A percentile compares a stretch with the other conserved stretches of the same genome.
phyloP scores from a whole-genome alignment of 345 rosid species.

The Citrus inodora region DNA sequence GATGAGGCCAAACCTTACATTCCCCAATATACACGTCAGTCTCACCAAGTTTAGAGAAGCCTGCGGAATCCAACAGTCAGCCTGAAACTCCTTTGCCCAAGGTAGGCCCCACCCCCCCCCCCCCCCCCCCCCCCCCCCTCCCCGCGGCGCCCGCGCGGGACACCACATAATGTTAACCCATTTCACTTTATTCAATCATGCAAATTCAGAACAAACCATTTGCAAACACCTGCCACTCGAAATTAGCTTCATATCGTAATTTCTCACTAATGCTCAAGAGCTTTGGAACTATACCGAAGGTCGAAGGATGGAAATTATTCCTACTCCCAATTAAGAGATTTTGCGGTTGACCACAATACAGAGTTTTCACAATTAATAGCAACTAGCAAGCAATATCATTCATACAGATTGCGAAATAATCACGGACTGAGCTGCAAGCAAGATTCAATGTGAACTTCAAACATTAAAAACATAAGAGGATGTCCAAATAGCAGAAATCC shows the following conservation, averaged over 20 bases:
- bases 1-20: no score
- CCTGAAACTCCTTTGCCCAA: no score
- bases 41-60: no score
- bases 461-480: not conserved
- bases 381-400: not conserved
- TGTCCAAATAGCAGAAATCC: not conserved
- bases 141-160: no score
- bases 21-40: no score
- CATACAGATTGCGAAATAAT: not conserved
- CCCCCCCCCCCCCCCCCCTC: not conserved
- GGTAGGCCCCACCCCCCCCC: not conserved
- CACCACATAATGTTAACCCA: not conserved
- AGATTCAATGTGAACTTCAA: not conserved
- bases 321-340: not conserved
- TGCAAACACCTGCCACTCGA: no score
- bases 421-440: not conserved
- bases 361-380: not conserved
- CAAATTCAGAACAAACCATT: not conserved
- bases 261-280: not conserved
- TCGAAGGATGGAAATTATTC: not conserved
- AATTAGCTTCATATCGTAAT: not conserved
- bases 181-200: conserved; percentile 14
- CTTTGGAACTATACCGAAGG: not conserved
- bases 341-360: not conserved
- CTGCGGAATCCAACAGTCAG: no score